Conservation (phyloP, 2,329 filamentous ascomycete genomes). For the Thelonectria blattea region DNA sequence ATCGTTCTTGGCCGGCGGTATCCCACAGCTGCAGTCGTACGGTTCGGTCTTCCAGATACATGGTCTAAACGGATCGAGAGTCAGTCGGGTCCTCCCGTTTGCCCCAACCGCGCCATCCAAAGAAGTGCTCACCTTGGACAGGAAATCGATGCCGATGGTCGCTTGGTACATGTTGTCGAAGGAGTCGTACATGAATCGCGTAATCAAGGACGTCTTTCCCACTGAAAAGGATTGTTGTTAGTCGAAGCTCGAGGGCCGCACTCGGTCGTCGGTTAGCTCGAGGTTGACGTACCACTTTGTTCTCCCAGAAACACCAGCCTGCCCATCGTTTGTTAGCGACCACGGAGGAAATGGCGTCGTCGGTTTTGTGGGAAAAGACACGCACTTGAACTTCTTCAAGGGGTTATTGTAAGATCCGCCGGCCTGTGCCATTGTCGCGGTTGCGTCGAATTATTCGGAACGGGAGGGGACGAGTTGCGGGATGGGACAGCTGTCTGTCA, state of each 20-base stretch:
- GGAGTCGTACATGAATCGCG: slow-evolving; percentile 99
- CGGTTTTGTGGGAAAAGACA: slow-evolving; percentile 4
- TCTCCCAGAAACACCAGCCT: slow-evolving; percentile 98
- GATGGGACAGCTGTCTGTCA: slow-evolving; percentile 32
- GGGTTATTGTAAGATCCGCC: slow-evolving; percentile 96
- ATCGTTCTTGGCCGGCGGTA: slow-evolving; percentile 95
- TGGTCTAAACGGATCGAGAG: slow-evolving; percentile 63
- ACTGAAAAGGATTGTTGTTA: slow-evolving; percentile 61
- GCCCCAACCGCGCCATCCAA: slow-evolving; percentile 12
- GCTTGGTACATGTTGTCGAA: slow-evolving; percentile 99
- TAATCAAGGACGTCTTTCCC: slow-evolving; percentile 98
- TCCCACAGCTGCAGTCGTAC: slow-evolving; percentile 98
- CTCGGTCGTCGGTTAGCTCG: slow-evolving; percentile 21
- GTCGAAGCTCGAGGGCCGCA: slow-evolving; percentile 29
- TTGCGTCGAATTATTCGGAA: slow-evolving; percentile 27
- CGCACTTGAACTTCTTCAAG: slow-evolving; percentile 99
- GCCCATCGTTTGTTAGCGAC: slow-evolving; percentile 32
- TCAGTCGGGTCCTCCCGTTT: slow-evolving; percentile 27
- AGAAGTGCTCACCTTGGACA: slow-evolving; percentile 77
- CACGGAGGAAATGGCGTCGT: background rate
- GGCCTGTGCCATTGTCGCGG: slow-evolving; percentile 75
- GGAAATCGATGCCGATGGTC: slow-evolving; percentile 98
- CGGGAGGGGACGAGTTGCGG: slow-evolving; percentile 16
- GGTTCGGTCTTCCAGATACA: slow-evolving; percentile 99
- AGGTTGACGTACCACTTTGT: slow-evolving; percentile 81